Conservation (phyloP, 2,329 filamentous ascomycete species). For the Xylaria sp. region DNA sequence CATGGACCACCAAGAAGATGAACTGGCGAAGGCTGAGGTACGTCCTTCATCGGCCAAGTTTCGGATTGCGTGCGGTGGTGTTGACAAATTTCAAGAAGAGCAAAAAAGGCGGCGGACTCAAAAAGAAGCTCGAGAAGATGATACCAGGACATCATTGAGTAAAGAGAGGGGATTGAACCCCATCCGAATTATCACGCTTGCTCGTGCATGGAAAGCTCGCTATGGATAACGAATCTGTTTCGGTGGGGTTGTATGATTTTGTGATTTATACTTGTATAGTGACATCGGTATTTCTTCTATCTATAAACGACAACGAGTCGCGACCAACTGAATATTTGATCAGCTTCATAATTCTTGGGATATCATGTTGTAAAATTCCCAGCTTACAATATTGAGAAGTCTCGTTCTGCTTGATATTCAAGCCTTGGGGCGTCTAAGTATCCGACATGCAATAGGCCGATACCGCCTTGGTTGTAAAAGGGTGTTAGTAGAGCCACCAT, state of each 20-base stretch:
- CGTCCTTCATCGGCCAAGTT: background rate
- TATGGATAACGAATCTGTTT: background rate
- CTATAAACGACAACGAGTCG: background rate
- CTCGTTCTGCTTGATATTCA: background rate
- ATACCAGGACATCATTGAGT: constrained; percentile 44
- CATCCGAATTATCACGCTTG: background rate
- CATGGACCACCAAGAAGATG: constrained; percentile 45
- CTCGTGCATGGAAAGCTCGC: background rate
- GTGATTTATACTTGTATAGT: constrained; percentile 1
- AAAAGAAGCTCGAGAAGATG: constrained; percentile 43
- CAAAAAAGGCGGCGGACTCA: constrained; percentile 38
- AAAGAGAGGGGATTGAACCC: background rate
- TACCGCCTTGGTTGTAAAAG: background rate
- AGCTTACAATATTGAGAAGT: too few relatives aligned
- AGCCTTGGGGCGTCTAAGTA: background rate
- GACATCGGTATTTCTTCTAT: background rate
- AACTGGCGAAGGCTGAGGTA: constrained; percentile 40
- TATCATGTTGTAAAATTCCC: background rate
- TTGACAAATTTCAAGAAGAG: constrained; percentile 16
- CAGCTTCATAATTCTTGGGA: background rate
- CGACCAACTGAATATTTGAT: background rate
- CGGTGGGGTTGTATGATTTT: constrained; percentile 4
- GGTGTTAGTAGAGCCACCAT: background rate
- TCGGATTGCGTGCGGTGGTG: background rate
- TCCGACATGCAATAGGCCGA: background rate